Percentiles rank a stretch among this genome's conserved stretches.
Evolutionary conservation across 352 stramenopile species (phyloP).

Genomic region (Globisporangium abappressorium): DNA sequence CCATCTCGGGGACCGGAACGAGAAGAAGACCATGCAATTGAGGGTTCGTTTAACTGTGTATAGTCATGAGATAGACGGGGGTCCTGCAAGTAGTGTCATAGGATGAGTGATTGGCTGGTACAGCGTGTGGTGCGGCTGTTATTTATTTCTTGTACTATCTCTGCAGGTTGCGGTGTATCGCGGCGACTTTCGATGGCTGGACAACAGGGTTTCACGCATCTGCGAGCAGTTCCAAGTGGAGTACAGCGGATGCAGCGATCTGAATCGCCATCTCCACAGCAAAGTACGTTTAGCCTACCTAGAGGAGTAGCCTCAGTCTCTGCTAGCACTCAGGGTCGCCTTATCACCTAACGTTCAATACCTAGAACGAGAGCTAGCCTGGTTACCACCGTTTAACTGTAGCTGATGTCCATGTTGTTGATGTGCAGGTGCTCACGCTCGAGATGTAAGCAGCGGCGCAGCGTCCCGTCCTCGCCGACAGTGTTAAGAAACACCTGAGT

Average conservation of each 20-base stretch:
- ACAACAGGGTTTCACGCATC: not conserved
- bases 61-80: not conserved
- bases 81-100: not conserved
- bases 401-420: too few relatives aligned
- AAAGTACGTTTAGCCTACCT: not conserved
- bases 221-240: conserved; percentile 2
- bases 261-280: not conserved
- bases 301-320: not conserved
- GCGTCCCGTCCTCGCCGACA: not conserved
- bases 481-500: not conserved
- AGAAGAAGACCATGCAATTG: not conserved
- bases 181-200: not conserved
- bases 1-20: not conserved
- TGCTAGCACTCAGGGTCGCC: too few relatives aligned
- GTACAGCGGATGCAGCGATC: not conserved
- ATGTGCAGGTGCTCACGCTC: not conserved
- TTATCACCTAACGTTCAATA: too few relatives aligned
- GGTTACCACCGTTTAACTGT: too few relatives aligned
- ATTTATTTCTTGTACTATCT: not conserved
- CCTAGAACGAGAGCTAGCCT: too few relatives aligned
- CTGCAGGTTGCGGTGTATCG: not conserved
- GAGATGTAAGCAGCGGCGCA: not conserved
- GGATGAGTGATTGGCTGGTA: not conserved
- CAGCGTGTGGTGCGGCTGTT: not conserved
- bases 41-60: not conserved